phyloP scores from a whole-genome alignment of 257 asterid species.

The Leptodermis oblonga region DNA sequence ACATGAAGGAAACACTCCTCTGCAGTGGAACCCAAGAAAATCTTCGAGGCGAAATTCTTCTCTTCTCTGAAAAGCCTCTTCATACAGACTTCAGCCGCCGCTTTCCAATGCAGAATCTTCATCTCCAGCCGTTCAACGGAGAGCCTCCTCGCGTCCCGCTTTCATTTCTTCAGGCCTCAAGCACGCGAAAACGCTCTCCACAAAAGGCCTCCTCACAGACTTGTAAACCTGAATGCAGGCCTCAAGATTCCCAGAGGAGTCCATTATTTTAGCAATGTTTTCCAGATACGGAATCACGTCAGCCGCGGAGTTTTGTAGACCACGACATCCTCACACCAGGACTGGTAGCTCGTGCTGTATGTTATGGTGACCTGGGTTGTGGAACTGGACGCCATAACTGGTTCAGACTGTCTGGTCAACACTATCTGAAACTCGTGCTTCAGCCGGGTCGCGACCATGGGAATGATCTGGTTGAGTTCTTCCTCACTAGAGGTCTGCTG shows the following conservation, averaged over 20 bases:
- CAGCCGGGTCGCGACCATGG: slow-evolving; percentile 17
- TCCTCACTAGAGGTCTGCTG: slow-evolving; percentile 14
- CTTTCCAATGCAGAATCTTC: slow-evolving; percentile 72
- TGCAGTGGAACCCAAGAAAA: slow-evolving; percentile 39
- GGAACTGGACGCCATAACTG: slow-evolving; percentile 4
- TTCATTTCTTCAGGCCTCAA: slow-evolving; percentile 48
- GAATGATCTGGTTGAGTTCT: slow-evolving; percentile 12
- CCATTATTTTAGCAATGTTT: slow-evolving; percentile 65
- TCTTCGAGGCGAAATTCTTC: slow-evolving; percentile 58
- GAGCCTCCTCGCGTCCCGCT: slow-evolving; percentile 44
- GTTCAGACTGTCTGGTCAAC: slow-evolving; percentile 15
- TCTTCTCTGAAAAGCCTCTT: slow-evolving; percentile 69
- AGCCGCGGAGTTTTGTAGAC: slow-evolving; percentile 10
- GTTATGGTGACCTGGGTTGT: slow-evolving; percentile 14
- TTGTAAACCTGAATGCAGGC: slow-evolving; percentile 74
- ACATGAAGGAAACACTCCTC: slow-evolving; percentile 54
- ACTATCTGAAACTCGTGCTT: slow-evolving; percentile 15
- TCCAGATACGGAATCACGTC: slow-evolving; percentile 37
- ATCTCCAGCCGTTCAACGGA: slow-evolving; percentile 63
- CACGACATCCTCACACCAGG: slow-evolving; percentile 14
- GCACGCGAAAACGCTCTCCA: slow-evolving; percentile 18
- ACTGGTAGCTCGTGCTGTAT: slow-evolving; percentile 19
- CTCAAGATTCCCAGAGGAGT: slow-evolving; percentile 45
- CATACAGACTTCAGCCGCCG: slow-evolving; percentile 60
- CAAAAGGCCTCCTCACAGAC: slow-evolving; percentile 28